phyloP scores from a whole-genome alignment of 805 yeast genomes.

The Zygosaccharomyces pseudorouxii region DNA sequence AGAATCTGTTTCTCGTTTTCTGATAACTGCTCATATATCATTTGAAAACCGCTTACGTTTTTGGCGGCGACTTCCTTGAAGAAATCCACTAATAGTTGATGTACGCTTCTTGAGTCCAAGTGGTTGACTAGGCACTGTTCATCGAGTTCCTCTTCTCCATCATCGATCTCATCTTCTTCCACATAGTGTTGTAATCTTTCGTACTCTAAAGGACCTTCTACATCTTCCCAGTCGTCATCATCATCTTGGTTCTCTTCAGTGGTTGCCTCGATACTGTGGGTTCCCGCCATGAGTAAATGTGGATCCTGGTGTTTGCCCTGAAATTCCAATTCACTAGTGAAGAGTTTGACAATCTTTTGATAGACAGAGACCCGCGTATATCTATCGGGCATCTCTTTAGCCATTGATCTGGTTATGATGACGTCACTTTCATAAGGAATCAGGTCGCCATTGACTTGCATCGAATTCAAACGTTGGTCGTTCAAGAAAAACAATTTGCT shows the following conservation, averaged over 20 bases:
- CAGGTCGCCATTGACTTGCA: constrained; percentile 74
- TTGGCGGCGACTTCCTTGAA: constrained; percentile 53
- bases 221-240: constrained; percentile 70
- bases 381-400: constrained; percentile 56
- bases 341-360: constrained; percentile 64
- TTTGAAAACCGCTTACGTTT: constrained; percentile 48
- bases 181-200: constrained; percentile 59
- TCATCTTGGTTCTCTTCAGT: constrained; percentile 29
- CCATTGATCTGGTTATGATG: constrained; percentile 85
- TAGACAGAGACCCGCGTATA: constrained; percentile 66
- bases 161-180: constrained; percentile 18
- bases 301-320: constrained; percentile 51
- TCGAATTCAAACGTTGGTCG: constrained; percentile 46
- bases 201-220: constrained; percentile 63
- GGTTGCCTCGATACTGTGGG: constrained; percentile 23
- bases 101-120: constrained; percentile 18
- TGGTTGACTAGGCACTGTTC: constrained; percentile 13
- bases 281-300: constrained; percentile 24
- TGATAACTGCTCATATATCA: constrained; percentile 43
- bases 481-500: constrained; percentile 58
- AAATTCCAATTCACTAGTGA: constrained; percentile 62
- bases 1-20: constrained; percentile 53
- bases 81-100: constrained; percentile 44
- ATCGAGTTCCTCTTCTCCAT: background rate
- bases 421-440: constrained; percentile 53